Evolutionary conservation across 352 stramenopile species (phyloP).

Genomic region (Peronospora destructor): DNA sequence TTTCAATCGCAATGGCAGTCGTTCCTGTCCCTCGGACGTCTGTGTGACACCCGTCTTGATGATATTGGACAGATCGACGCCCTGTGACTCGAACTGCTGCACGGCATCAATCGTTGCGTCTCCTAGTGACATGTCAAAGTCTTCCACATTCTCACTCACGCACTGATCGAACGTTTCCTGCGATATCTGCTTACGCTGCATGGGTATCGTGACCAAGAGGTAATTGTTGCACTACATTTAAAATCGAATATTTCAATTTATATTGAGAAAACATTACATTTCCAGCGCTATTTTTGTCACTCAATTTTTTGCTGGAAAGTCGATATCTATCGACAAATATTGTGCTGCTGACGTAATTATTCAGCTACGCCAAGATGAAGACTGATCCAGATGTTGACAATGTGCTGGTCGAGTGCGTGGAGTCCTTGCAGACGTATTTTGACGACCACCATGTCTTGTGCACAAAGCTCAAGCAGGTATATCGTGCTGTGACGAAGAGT

Average conservation of each 20-base stretch:
- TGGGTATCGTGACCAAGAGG: conserved; percentile 9
- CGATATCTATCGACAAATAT: not conserved
- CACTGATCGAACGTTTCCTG: conserved; percentile 88
- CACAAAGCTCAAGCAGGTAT: conserved; percentile 53
- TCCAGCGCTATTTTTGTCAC: too few relatives aligned
- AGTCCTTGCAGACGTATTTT: conserved; percentile 47
- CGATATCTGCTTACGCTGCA: conserved; percentile 60
- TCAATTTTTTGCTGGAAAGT: not conserved
- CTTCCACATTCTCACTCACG: conserved; percentile 85
- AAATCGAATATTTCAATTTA: not conserved
- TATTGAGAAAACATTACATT: not conserved
- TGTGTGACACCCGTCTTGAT: conserved; percentile 39
- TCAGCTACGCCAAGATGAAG: conserved; percentile 6
- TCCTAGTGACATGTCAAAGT: conserved; percentile 83
- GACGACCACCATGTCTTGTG: conserved; percentile 39
- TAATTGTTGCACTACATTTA: not conserved
- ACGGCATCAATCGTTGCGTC: conserved; percentile 75
- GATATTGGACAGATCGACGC: conserved; percentile 81
- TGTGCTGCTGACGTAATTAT: not conserved
- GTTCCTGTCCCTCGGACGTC: conserved; percentile 7
- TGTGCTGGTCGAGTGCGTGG: conserved; percentile 34
- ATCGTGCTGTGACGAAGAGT: not conserved
- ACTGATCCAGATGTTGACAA: conserved; percentile 26
- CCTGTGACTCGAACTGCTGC: conserved; percentile 82
- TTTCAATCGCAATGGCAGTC: conserved; percentile 30